phyloP scores from a whole-genome alignment of 768 basidiomycete species.

The Paxillus ammoniavirescens region DNA sequence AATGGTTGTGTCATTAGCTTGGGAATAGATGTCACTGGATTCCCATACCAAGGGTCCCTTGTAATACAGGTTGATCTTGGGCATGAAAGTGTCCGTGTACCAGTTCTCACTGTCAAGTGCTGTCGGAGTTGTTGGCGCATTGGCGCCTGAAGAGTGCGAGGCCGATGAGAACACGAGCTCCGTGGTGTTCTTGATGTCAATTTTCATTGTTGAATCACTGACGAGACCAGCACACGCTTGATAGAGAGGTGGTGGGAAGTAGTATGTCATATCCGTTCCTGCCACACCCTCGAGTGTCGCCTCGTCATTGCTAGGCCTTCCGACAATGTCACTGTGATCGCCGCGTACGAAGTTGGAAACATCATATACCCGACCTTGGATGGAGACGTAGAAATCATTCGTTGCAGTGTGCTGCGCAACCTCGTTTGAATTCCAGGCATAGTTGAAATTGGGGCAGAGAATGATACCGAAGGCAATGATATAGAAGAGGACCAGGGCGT shows the following conservation, averaged over 20 bases:
- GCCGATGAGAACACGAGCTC: slow-evolving; percentile 40
- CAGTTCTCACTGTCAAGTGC: slow-evolving; percentile 42
- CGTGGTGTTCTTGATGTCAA: slow-evolving; percentile 49
- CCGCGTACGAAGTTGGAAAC: slow-evolving; percentile 56
- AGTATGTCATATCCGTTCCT: slow-evolving; percentile 59
- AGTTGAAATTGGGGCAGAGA: slow-evolving; percentile 60
- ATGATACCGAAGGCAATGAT: slow-evolving; percentile 62
- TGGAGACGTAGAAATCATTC: slow-evolving; percentile 61
- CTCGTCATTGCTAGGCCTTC: slow-evolving; percentile 47
- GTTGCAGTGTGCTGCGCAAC: slow-evolving; percentile 48
- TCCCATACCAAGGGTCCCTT: slow-evolving; percentile 62
- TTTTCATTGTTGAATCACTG: slow-evolving; percentile 37
- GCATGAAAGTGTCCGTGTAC: slow-evolving; percentile 57
- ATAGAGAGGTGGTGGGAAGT: slow-evolving; percentile 61
- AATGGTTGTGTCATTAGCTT: slow-evolving; percentile 37
- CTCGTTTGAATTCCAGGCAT: slow-evolving; percentile 54
- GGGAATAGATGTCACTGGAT: slow-evolving; percentile 33
- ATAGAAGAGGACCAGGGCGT: slow-evolving; percentile 59
- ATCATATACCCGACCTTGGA: slow-evolving; percentile 62
- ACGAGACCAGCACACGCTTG: slow-evolving; percentile 63
- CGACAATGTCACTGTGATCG: slow-evolving; percentile 61
- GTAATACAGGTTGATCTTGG: slow-evolving; percentile 52
- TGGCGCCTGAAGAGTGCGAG: slow-evolving; percentile 56
- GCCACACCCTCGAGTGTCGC: slow-evolving; percentile 52
- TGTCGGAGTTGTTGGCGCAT: slow-evolving; percentile 36